phyloP scores from a whole-genome alignment of 129 eudicot species.

The Flaveria linearis region DNA sequence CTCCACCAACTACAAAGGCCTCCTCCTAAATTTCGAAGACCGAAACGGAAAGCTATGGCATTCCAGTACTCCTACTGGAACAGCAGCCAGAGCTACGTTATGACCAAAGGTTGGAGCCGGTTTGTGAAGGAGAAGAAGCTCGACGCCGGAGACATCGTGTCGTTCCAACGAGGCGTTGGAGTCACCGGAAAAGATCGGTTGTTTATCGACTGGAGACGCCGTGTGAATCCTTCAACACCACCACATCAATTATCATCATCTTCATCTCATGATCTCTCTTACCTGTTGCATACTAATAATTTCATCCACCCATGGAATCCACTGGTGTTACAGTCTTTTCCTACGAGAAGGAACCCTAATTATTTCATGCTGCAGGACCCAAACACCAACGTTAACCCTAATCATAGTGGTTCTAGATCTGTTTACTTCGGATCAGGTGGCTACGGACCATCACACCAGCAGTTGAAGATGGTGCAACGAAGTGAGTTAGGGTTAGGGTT shows the following conservation, averaged over 20 bases:
- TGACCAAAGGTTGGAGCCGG: constrained; percentile 96
- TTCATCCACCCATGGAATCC: constrained; percentile 49
- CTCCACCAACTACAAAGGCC: constrained; percentile 59
- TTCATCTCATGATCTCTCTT: constrained; percentile 17
- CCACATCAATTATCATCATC: constrained; percentile 21
- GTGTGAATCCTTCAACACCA: constrained; percentile 42
- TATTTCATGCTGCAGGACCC: constrained; percentile 24
- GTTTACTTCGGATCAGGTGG: constrained; percentile 16
- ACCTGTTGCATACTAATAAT: constrained; percentile 13
- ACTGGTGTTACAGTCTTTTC: constrained; percentile 35
- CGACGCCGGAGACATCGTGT: constrained; percentile 79
- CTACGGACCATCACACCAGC: constrained; percentile 35
- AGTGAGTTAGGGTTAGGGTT: constrained; percentile 30
- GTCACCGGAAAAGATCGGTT: constrained; percentile 57
- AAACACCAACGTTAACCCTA: constrained; percentile 18
- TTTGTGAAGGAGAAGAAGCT: constrained; percentile 87
- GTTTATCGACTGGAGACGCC: constrained; percentile 86
- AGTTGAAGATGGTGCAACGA: constrained; percentile 30
- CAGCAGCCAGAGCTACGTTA: constrained; percentile 93
- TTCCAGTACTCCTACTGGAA: constrained; percentile 92
- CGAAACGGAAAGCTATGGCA: constrained; percentile 72
- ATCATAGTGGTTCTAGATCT: constrained; percentile 40
- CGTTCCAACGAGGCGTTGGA: constrained; percentile 83
- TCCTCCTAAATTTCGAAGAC: constrained; percentile 72
- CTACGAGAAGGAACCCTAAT: constrained; percentile 31